These are phyloP conservation scores for Dorcoceras hygrometricum DNA, from an alignment of 257 asterid genomes.

Conservation along the genomic window DNA sequence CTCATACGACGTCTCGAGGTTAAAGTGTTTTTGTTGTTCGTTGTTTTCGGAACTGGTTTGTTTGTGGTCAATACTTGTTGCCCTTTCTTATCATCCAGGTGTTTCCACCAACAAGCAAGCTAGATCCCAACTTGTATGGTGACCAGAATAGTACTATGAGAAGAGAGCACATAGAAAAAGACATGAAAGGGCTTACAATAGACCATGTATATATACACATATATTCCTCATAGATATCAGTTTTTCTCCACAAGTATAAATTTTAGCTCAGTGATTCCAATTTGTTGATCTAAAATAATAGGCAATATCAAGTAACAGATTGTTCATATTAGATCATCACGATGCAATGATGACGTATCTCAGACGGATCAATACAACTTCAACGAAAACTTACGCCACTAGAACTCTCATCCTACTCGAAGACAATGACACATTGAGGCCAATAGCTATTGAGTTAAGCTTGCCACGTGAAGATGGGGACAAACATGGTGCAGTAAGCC, in stretches of 20 bases:
- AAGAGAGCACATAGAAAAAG: conserved; percentile 51
- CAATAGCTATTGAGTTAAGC: conserved; percentile 85
- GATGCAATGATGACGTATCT: conserved; percentile 83
- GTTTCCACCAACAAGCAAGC: conserved; percentile 77
- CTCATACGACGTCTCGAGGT: conserved; percentile 62
- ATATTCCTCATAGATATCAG: conserved; percentile 14
- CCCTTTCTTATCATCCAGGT: conserved; percentile 39
- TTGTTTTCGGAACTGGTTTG: too few species aligned
- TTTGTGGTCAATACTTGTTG: too few species aligned
- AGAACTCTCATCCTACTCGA: conserved; percentile 77
- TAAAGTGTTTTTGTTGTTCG: conserved; percentile 13
- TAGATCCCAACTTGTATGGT: conserved; percentile 53
- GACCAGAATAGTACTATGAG: conserved; percentile 59
- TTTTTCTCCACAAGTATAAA: too few species aligned
- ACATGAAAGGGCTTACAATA: conserved; percentile 61
- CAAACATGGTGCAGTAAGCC: conserved; percentile 47
- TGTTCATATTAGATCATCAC: conserved; percentile 84
- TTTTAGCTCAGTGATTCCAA: not conserved
- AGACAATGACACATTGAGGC: conserved; percentile 73
- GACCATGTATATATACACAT: conserved; percentile 54
- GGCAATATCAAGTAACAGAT: conserved; percentile 49
- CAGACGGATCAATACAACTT: conserved; percentile 55
- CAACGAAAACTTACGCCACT: conserved; percentile 70
- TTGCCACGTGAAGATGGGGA: conserved; percentile 67
- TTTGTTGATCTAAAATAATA: conserved; percentile 27